Evolutionary conservation across 495 filamentous ascomycete species (phyloP).

Genomic region (Pseudotulostoma volvatum): DNA sequence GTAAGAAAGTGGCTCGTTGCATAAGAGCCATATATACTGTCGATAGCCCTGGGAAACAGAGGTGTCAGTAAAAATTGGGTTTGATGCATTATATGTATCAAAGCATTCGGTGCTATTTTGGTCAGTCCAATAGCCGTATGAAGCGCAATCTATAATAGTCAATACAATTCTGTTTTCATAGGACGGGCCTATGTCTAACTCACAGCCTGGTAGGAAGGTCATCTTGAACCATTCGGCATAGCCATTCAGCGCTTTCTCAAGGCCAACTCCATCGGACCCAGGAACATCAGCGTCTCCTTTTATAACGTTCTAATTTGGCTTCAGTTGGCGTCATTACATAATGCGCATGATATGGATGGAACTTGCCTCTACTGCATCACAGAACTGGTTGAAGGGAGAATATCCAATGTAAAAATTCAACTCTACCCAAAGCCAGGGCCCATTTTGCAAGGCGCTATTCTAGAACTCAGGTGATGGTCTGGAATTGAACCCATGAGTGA

Average conservation of each 20-base stretch:
- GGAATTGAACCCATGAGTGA: neutral
- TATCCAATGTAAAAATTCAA: constrained; percentile 35
- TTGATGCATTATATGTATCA: constrained; percentile 40
- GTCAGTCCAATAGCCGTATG: constrained; percentile 33
- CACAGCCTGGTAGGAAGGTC: constrained; percentile 31
- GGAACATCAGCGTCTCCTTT: constrained; percentile 16
- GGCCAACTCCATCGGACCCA: constrained; percentile 32
- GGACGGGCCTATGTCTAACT: constrained; percentile 8
- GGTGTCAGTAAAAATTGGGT: constrained; percentile 39
- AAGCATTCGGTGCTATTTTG: constrained; percentile 35
- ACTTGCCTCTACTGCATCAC: constrained; percentile 31
- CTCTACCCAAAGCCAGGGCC: constrained; percentile 44
- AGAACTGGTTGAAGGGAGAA: constrained; percentile 38
- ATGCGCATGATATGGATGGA: too few species aligned
- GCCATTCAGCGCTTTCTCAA: constrained; percentile 35
- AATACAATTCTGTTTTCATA: constrained; percentile 1
- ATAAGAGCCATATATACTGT: constrained; percentile 51
- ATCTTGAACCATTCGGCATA: constrained; percentile 38
- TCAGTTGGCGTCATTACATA: too few species aligned
- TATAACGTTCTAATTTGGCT: constrained; percentile 13
- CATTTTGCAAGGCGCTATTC: constrained; percentile 31
- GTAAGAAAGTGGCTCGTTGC: constrained; percentile 48
- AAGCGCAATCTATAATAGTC: constrained; percentile 20
- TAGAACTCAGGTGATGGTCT: constrained; percentile 5
- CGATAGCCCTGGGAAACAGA: constrained; percentile 36